These are phyloP conservation scores for Oryza glaberrima DNA, from an alignment of 176 grass and related monocot species.

Conservation along the genomic window DNA sequence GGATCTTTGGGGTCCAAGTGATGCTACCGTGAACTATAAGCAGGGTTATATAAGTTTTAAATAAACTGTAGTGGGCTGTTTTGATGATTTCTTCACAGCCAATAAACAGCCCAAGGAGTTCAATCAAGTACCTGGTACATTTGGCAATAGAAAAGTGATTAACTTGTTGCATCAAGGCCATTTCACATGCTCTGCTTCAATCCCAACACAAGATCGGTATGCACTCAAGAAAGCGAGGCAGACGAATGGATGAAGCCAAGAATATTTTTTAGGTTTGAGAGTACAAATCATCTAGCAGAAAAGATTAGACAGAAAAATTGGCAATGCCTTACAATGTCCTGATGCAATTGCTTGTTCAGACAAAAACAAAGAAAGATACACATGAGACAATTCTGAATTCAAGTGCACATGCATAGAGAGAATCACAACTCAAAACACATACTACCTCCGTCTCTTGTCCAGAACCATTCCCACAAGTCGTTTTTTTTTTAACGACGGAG, in stretches of 20 bases:
- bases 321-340: not conserved
- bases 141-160: not conserved
- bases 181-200: slow-evolving; percentile 36
- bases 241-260: slow-evolving; percentile 31
- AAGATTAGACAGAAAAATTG: not conserved
- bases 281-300: slow-evolving; percentile 4
- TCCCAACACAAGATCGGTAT: slow-evolving; percentile 20
- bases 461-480: no score
- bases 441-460: no score
- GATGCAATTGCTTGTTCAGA: not conserved
- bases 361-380: not conserved
- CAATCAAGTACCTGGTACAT: slow-evolving; percentile 16
- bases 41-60: not conserved
- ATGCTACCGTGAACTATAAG: not conserved
- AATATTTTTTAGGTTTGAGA: slow-evolving; percentile 1
- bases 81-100: not conserved
- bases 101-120: not conserved
- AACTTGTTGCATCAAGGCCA: not conserved
- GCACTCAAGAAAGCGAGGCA: not conserved
- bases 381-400: not conserved
- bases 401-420: not conserved
- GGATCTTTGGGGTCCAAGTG: slow-evolving; percentile 12
- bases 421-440: not conserved
- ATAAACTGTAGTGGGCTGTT: not conserved
- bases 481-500: no score